Evolutionary conservation across 495 filamentous ascomycete genomes (phyloP).

Genomic region (Penicillium goetzii): DNA sequence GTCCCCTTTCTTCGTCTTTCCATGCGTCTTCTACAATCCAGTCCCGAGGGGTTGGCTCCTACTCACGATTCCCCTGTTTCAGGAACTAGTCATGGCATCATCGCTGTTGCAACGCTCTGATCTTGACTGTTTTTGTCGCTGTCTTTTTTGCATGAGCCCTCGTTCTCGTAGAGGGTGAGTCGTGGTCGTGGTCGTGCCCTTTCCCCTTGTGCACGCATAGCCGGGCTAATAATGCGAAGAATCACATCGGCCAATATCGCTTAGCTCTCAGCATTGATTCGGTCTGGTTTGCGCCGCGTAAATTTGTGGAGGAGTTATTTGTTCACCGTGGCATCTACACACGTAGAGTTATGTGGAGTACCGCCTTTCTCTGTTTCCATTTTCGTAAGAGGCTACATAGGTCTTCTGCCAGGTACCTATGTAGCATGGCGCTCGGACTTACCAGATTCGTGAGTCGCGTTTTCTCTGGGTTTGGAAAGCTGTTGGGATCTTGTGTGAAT

Average conservation of each 20-base stretch:
- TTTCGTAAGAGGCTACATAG: background rate
- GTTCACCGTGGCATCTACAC: background rate
- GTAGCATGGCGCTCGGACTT: conserved; percentile 19
- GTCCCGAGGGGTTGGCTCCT: conserved; percentile 17
- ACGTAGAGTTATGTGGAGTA: background rate
- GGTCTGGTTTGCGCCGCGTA: background rate
- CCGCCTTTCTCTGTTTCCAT: background rate
- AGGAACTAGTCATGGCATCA: conserved; percentile 5
- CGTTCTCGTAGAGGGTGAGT: background rate
- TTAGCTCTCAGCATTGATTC: background rate
- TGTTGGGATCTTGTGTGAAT: background rate
- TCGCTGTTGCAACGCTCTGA: background rate
- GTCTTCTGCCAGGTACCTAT: conserved; percentile 8
- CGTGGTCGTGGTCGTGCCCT: background rate
- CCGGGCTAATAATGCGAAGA: background rate
- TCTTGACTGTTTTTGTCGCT: background rate
- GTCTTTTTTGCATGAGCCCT: background rate
- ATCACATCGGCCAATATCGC: background rate
- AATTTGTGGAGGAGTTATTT: background rate
- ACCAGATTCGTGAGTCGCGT: conserved; percentile 17
- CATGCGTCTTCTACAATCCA: conserved; percentile 25
- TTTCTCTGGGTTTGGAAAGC: background rate
- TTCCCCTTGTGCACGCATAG: background rate
- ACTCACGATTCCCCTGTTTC: conserved; percentile 19
- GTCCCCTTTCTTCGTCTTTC: conserved; percentile 1